Conservation (phyloP, 108 stramenopile genomes). For the Cyclotella distinguenda region DNA sequence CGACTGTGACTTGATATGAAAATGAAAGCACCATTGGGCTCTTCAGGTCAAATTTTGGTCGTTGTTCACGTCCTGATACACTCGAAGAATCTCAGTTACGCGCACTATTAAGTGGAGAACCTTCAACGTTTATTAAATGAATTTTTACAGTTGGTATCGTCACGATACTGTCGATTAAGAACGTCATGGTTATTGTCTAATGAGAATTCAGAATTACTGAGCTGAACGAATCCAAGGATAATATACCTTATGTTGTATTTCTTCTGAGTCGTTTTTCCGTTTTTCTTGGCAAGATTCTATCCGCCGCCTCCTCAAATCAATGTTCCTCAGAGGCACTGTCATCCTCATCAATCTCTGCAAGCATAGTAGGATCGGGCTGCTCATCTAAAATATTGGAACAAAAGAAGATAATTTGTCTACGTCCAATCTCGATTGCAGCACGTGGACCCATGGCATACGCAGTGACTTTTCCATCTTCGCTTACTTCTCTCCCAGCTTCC, state of each 20-base stretch:
- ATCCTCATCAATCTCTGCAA: slow-evolving; percentile 74
- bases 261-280: not conserved
- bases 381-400: slow-evolving; percentile 80
- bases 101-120: no score
- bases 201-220: no score
- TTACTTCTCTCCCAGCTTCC: slow-evolving; percentile 15
- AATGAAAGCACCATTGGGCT: not conserved
- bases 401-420: slow-evolving; percentile 78
- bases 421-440: slow-evolving; percentile 77
- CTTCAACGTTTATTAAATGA: no score
- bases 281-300: slow-evolving; percentile 5
- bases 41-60: no score
- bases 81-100: no score
- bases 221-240: no score
- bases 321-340: slow-evolving; percentile 43
- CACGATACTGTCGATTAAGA: no score
- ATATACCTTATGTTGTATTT: no score
- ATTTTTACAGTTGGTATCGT: no score
- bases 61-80: no score
- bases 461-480: slow-evolving; percentile 55
- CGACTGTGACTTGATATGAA: not conserved
- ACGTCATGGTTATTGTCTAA: no score
- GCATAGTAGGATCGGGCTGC: slow-evolving; percentile 85
- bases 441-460: slow-evolving; percentile 85
- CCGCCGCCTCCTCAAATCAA: slow-evolving; percentile 42